Evolutionary conservation across 441 rosid genomes (phyloP).

Genomic region (Brassica balearica): DNA sequence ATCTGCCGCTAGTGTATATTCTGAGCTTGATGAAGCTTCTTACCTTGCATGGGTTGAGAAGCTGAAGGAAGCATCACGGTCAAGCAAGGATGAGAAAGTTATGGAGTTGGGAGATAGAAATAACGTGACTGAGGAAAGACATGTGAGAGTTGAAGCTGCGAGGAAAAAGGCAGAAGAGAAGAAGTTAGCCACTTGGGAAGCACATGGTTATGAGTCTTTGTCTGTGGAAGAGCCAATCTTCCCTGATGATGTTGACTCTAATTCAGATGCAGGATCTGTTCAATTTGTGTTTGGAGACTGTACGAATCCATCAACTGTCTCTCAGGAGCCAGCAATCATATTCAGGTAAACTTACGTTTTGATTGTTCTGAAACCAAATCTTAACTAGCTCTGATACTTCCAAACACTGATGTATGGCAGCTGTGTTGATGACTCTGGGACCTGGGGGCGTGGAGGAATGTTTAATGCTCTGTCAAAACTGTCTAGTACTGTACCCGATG

Average conservation of each 20-base stretch:
- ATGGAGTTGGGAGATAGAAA: slow-evolving; percentile 55
- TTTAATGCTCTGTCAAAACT: slow-evolving; percentile 71
- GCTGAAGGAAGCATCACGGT: slow-evolving; percentile 61
- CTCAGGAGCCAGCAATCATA: slow-evolving; percentile 75
- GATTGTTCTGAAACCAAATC: neutral
- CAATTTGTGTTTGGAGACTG: slow-evolving; percentile 88
- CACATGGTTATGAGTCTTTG: slow-evolving; percentile 74
- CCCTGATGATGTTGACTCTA: slow-evolving; percentile 53
- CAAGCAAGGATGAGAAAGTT: slow-evolving; percentile 45
- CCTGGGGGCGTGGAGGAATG: slow-evolving; percentile 95
- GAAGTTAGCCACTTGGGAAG: slow-evolving; percentile 77
- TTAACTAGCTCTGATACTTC: slow-evolving; percentile 7
- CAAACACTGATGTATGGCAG: slow-evolving; percentile 48
- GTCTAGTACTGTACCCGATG: slow-evolving; percentile 57
- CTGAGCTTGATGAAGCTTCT: slow-evolving; percentile 85
- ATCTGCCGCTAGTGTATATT: slow-evolving; percentile 43
- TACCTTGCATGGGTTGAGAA: slow-evolving; percentile 90
- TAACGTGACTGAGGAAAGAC: slow-evolving; percentile 57
- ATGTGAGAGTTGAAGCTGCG: slow-evolving; percentile 62
- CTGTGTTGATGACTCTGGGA: slow-evolving; percentile 86
- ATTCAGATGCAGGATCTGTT: slow-evolving; percentile 67
- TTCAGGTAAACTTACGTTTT: slow-evolving; percentile 60
- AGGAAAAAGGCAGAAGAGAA: slow-evolving; percentile 77
- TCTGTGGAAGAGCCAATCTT: slow-evolving; percentile 63
- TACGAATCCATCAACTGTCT: slow-evolving; percentile 66